Conservation (phyloP, 75 land plant genomes). For the Gnetum montanum region DNA sequence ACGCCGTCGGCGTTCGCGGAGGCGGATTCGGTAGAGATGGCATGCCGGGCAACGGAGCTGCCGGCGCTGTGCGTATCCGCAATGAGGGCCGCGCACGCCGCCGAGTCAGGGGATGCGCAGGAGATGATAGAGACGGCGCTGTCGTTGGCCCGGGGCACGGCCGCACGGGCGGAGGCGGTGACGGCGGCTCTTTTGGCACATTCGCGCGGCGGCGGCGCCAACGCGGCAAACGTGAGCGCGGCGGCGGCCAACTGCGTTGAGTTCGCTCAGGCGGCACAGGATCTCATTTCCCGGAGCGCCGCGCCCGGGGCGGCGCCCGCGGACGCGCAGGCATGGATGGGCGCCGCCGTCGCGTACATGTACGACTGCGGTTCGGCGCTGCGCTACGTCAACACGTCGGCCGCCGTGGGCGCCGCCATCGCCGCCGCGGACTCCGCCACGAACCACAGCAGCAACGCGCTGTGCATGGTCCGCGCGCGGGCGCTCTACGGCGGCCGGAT, state of each 20-base stretch:
- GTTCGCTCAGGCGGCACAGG: neutral
- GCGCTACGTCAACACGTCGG: constrained; percentile 33
- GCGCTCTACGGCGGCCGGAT: constrained; percentile 23
- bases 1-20: neutral
- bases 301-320: no score
- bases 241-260: constrained; percentile 2
- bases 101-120: neutral
- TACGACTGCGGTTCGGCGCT: constrained; percentile 49
- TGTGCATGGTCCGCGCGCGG: constrained; percentile 46
- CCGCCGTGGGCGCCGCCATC: neutral
- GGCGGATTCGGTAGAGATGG: constrained; percentile 6
- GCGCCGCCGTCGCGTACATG: constrained; percentile 49
- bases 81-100: neutral
- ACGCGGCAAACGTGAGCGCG: constrained; percentile 1
- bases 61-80: constrained; percentile 7
- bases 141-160: neutral
- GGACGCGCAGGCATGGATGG: constrained; percentile 27
- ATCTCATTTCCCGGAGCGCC: neutral
- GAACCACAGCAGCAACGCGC: constrained; percentile 49
- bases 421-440: constrained; percentile 21
- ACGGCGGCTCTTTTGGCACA: neutral
- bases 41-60: constrained; percentile 17
- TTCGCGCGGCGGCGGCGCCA: no score
- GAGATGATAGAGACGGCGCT: constrained; percentile 3
- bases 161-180: neutral